Base-by-base conservation (phyloP, 345 rosid genomes). In the Eucalyptus marginata region DNA sequence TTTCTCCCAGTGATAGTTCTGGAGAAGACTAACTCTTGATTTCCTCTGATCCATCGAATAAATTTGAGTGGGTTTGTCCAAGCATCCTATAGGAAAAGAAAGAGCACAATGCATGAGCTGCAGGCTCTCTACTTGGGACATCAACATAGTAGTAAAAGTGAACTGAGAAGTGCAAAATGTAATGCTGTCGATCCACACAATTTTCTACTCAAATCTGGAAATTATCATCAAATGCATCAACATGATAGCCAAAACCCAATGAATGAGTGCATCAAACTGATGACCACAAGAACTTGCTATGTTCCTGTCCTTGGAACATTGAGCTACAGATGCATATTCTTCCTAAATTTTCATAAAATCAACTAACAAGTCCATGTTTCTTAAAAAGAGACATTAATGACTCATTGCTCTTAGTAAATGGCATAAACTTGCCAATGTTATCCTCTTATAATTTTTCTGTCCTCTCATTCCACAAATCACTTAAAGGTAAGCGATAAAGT, bases 1-100 rank as follows among this genome's bases (percentile, higher is more conserved):
- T 91, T 89, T 88, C 54, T 86, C 85, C 68, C 88, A 88, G 33
- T 87, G 90, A 49, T 87, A 93, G 84, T 86, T 90, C 92, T n/a
- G 89, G 88, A 86, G 88, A 51, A 87, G 87, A 88, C 59, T 91
- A 85, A 88, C 91, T 89, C 88, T 89, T 89, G 52, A 89, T 62
- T 89, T 89, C 88, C 54, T 90, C 92, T 47, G 92, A 71, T 89
- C 90, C 92, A 86, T 87, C 90, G 44, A 93, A 93, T 86, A 87
- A 88, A 47, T 90, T 93, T 50, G 95, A 93, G 83, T 86, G 76
- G 56, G 89, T 86, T 80, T 64, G 87, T 90, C 93, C 93, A 29
- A 90, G 64, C 88, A 93, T 94, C 85, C 90, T 93, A 84, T 86
- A 90, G 88, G 90, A 91, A 66, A 66, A 66, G 18, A 66, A 66